Conservation (phyloP, 176 grass and related monocot genomes). For the Triticum turgidum region DNA sequence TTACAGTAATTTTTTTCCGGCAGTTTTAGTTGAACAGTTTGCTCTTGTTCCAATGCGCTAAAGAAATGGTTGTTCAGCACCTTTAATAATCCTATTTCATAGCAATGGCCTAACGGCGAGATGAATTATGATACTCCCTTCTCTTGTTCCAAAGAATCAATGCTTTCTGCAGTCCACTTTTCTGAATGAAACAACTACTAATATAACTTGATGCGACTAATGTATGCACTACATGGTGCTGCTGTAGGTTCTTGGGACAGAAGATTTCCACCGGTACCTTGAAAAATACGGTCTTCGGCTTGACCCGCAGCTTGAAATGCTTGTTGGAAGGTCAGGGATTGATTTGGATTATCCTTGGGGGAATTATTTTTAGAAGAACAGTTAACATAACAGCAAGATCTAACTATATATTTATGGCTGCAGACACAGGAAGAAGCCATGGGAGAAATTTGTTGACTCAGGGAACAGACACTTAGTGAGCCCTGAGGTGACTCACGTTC, state of each 20-base stretch:
- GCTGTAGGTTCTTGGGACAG: constrained; percentile 84
- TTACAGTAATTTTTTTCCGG: neutral
- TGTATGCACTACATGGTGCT: neutral
- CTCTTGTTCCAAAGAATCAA: neutral
- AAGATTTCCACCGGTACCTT: constrained; percentile 74
- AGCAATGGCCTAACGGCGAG: neutral
- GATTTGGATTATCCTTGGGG: constrained; percentile 7
- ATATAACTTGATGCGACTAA: neutral
- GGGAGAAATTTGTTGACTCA: constrained; percentile 66
- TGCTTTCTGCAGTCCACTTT: neutral
- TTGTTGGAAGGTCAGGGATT: constrained; percentile 69
- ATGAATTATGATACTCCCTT: neutral
- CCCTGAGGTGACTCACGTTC: constrained; percentile 59
- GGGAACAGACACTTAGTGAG: constrained; percentile 72
- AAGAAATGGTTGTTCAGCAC: constrained; percentile 5
- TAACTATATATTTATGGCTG: constrained; percentile 20
- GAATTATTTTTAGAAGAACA: neutral
- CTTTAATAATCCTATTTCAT: neutral
- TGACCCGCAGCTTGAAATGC: constrained; percentile 70
- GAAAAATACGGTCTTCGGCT: constrained; percentile 74
- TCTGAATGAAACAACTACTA: neutral
- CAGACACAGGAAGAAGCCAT: constrained; percentile 84
- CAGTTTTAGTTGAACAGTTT: constrained; percentile 4
- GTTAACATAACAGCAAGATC: neutral
- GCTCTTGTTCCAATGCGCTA: neutral